These are phyloP conservation scores for Colletotrichum sp. DNA, from an alignment of 2,329 filamentous ascomycete species.

Conservation along the genomic window DNA sequence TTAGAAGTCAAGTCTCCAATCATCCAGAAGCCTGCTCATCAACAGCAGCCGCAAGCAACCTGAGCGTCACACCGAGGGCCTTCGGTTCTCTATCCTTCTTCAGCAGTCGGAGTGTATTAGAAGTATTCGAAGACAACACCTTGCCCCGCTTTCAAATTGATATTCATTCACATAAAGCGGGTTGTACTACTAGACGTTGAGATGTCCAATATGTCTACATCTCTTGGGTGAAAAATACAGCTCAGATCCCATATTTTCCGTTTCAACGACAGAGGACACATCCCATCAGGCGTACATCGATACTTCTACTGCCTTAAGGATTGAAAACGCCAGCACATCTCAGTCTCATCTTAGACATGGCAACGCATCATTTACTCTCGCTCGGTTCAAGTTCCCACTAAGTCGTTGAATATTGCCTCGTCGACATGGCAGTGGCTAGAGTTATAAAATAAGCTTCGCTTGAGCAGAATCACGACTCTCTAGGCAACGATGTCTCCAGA, in stretches of 20 bases:
- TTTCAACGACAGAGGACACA: background rate
- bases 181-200: background rate
- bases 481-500: background rate
- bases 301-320: background rate
- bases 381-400: too few relatives aligned
- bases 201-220: background rate
- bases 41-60: background rate
- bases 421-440: background rate
- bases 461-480: background rate
- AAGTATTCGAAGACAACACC: background rate
- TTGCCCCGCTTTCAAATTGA: too few relatives aligned
- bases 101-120: background rate
- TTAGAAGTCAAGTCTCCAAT: background rate
- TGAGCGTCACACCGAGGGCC: background rate
- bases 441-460: background rate
- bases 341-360: too few relatives aligned
- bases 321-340: fast-evolving
- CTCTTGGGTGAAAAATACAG: background rate
- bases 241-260: background rate
- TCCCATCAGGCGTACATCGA: background rate
- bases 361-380: too few relatives aligned
- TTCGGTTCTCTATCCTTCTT: background rate
- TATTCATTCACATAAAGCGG: too few relatives aligned
- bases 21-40: background rate
- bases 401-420: too few relatives aligned